These are phyloP conservation scores for Hapsidospora chrysogenum DNA, from an alignment of 495 filamentous ascomycete genomes.

Conservation along the genomic window DNA sequence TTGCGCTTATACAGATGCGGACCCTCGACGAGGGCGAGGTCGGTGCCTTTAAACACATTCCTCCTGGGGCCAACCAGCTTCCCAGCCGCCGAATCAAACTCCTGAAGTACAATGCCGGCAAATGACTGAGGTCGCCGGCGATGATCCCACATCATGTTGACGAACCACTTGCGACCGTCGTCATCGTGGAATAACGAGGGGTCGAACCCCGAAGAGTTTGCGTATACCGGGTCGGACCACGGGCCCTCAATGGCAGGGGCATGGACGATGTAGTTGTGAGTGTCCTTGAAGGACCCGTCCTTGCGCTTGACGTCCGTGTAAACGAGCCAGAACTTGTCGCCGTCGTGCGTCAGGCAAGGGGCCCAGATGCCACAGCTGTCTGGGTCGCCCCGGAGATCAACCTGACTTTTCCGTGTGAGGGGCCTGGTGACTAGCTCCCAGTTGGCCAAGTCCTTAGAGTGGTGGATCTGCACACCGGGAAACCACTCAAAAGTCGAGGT, in stretches of 20 bases:
- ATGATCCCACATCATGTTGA: constrained; percentile 38
- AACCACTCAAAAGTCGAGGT: constrained; percentile 49
- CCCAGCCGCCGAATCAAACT: constrained; percentile 24
- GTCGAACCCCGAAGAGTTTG: constrained; percentile 38
- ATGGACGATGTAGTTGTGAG: constrained; percentile 36
- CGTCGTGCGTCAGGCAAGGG: constrained; percentile 42
- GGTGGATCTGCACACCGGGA: constrained; percentile 41
- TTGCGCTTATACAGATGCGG: constrained; percentile 49
- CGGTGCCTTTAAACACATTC: constrained; percentile 38
- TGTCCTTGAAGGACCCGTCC: constrained; percentile 36
- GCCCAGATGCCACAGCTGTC: constrained; percentile 47
- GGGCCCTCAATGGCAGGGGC: constrained; percentile 29
- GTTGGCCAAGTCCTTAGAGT: constrained; percentile 38
- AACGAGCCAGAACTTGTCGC: constrained; percentile 38
- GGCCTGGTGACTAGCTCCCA: constrained; percentile 42
- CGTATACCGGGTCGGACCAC: constrained; percentile 38
- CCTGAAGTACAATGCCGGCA: constrained; percentile 31
- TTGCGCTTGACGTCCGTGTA: constrained; percentile 41
- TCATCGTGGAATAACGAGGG: constrained; percentile 42
- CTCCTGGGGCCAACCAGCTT: constrained; percentile 28
- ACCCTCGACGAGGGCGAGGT: constrained; percentile 38
- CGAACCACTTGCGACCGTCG: constrained; percentile 36
- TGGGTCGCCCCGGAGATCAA: constrained; percentile 42
- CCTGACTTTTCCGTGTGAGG: constrained; percentile 38
- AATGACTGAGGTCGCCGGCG: constrained; percentile 25